Base-by-base conservation (phyloP, 208 protist species). In the Wallacemonas sp. region DNA sequence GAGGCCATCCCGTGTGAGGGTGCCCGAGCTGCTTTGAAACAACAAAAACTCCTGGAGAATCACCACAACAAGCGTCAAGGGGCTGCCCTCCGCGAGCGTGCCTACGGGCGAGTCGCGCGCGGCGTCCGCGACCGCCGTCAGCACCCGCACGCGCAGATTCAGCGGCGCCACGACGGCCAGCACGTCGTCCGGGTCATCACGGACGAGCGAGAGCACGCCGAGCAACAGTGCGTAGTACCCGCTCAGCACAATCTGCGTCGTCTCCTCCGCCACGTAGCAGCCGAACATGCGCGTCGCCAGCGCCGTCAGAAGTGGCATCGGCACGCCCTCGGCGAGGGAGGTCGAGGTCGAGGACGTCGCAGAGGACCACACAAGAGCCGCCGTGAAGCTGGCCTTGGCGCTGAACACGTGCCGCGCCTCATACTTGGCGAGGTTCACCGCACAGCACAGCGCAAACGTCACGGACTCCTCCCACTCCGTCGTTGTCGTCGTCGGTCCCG, bases 21-120 rank as follows among this genome's bases (percentile, higher is more conserved):
- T 89, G 24, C 81, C 76, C 4, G 87, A 74, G 2, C 68, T 36
- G 55, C 91, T 91, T 63, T 94, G 86, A 71, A 96, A 96, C 12
- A 96, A 61, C 0, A 96, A 27, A 65, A 96, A 94, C 63, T 96
- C 88, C 61, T 96, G 91, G 11, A 94, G 43, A 55, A 96, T 85
- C 8, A 81, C 91, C 1, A 90, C 87, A 32, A 94, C 80, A 16
- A 90, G 38, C 8, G 69, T 71, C 90, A 95, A 87, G 2, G 87
- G 90, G 16, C 5, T 49, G 21, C 33, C 68, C 8, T 32, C 24
- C 3, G 68, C 47, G 12, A 36, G 55, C 21, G 49, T 69, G 2
- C 71, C 71, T 9, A 77, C 30, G 17, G 30, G 41, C 27, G 80
- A 76, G 24, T 44, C 70, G 17, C 66, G 56, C 2, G 79, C 74